These are phyloP conservation scores for Barnettozyma californica DNA, from an alignment of 805 yeast genomes.

Conservation along the genomic window DNA sequence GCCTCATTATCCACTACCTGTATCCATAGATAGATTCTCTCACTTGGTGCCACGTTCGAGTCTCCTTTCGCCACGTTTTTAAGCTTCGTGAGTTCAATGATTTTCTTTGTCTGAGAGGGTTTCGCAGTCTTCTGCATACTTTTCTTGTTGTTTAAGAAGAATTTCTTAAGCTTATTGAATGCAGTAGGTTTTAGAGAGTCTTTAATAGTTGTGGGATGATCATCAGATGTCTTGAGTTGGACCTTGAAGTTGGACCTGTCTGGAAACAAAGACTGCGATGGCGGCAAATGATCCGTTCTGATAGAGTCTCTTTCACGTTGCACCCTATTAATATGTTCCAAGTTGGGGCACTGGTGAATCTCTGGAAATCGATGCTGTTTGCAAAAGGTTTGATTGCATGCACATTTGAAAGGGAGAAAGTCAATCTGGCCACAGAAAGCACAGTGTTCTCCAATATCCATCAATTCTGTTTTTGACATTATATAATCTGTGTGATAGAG, in stretches of 20 bases:
- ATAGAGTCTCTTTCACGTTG: constrained; percentile 5
- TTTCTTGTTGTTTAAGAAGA: constrained; percentile 13
- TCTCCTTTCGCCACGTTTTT: constrained; percentile 24
- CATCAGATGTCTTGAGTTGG: constrained; percentile 16
- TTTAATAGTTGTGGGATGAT: constrained; percentile 13
- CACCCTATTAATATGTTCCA: neutral
- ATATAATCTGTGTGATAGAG: neutral
- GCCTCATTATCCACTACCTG: constrained; percentile 24
- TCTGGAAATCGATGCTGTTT: constrained; percentile 22
- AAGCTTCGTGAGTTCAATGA: constrained; percentile 17
- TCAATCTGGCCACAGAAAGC: constrained; percentile 27
- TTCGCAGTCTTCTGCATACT: constrained; percentile 3
- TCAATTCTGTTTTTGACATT: constrained; percentile 24
- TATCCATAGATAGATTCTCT: constrained; percentile 20
- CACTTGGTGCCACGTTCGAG: constrained; percentile 12
- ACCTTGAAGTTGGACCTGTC: constrained; percentile 20
- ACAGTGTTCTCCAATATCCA: constrained; percentile 29
- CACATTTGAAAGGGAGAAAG: constrained; percentile 25
- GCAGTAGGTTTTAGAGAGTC: constrained; percentile 12
- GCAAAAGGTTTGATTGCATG: constrained; percentile 22
- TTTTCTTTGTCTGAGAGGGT: constrained; percentile 16
- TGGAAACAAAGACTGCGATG: constrained; percentile 22
- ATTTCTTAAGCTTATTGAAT: constrained; percentile 16
- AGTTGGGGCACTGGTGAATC: constrained; percentile 16
- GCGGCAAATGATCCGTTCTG: constrained; percentile 21